Percentiles rank a stretch among this genome's conserved stretches.
Evolutionary conservation across 2,329 filamentous ascomycete species (phyloP).

Genomic region (Fusarium verticillioides): DNA sequence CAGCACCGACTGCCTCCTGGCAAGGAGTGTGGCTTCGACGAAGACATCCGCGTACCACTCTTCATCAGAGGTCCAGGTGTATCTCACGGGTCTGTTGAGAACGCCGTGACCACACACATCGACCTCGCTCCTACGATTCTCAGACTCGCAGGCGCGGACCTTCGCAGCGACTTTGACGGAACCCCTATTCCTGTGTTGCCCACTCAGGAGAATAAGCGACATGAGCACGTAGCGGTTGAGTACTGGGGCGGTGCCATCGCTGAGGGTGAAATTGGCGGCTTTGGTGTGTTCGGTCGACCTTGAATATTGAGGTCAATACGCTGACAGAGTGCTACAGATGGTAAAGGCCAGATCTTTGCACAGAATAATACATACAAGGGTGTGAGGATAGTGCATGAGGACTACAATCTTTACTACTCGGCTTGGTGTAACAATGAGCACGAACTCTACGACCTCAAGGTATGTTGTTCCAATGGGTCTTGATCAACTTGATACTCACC

Average conservation of each 20-base stretch:
- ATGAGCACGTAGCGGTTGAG: slow-evolving; percentile 68
- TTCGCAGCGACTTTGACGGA: slow-evolving; percentile 66
- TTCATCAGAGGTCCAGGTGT: slow-evolving; percentile 67
- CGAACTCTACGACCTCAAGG: slow-evolving; percentile 72
- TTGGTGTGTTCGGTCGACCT: slow-evolving; percentile 28
- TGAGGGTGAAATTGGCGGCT: slow-evolving; percentile 50
- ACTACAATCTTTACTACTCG: slow-evolving; percentile 72
- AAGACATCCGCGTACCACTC: slow-evolving; percentile 69
- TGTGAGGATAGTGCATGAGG: slow-evolving; percentile 62
- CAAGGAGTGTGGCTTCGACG: slow-evolving; percentile 68
- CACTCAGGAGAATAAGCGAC: slow-evolving; percentile 45
- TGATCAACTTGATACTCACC: slow-evolving; percentile 7
- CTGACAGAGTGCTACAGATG: slow-evolving; percentile 31
- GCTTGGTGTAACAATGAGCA: slow-evolving; percentile 77
- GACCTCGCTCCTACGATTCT: slow-evolving; percentile 72
- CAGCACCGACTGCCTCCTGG: slow-evolving; percentile 68
- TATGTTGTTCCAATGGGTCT: not conserved
- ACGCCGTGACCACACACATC: slow-evolving; percentile 68
- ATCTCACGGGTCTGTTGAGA: slow-evolving; percentile 50
- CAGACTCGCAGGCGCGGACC: slow-evolving; percentile 52
- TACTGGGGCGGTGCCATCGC: slow-evolving; percentile 61
- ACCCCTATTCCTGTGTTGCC: slow-evolving; percentile 59
- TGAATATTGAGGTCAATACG: not conserved
- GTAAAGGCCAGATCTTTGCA: slow-evolving; percentile 23
- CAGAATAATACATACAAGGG: slow-evolving; percentile 70